Base-by-base conservation (phyloP, 352 stramenopile genomes). In the Phytophthora citrophthora region DNA sequence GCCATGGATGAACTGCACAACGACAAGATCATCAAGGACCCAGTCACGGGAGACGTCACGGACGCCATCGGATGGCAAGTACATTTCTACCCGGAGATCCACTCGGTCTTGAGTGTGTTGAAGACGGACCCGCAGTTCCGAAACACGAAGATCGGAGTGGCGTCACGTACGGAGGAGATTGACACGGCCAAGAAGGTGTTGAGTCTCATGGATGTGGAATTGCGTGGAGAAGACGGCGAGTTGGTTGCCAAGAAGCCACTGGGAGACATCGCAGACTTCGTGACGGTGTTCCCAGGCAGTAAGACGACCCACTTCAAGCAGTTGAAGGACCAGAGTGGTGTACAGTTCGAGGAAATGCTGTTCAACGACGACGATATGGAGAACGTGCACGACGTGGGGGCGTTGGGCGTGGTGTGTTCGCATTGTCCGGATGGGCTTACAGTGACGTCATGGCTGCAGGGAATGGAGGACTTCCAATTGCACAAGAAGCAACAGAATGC, bases 241-340 rank as follows among this genome's bases (percentile, higher is more conserved):
- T 23, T 24, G 8, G 52, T 29, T 16, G 34, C 34, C 6, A 83
- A 74, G 39, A 72, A 70, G 48, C 54, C 73, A n/a, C 68, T 91
- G 16, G 70, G 77, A 31, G 83, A 72, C 49, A 62, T 90, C 20
- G 66, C 92, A 24, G 69, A 84, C 51, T 92, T 84, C 53, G 70
- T 88, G 43, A 86, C 89, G 23, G 89, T 96, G 39, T 92, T 95
- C 57, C 82, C 83, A 24, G 82, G 83, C 66, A 93, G 86, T 70
- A 96, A 96, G 78, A 72, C 72, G 48, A 79, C 84, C 41, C 96
- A 99, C 79, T 99, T 99, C 76, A 86, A 89, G 54, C 76, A 89
- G 53, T 72, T 99, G 29, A 75, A 45, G 49, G 79, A 97, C 53
- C 39, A 90, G 13, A 98, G 90, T 26, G 81, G 85, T 20, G 81